Base-by-base conservation (phyloP, 106 monocot genomes). In the Allium sativum region DNA sequence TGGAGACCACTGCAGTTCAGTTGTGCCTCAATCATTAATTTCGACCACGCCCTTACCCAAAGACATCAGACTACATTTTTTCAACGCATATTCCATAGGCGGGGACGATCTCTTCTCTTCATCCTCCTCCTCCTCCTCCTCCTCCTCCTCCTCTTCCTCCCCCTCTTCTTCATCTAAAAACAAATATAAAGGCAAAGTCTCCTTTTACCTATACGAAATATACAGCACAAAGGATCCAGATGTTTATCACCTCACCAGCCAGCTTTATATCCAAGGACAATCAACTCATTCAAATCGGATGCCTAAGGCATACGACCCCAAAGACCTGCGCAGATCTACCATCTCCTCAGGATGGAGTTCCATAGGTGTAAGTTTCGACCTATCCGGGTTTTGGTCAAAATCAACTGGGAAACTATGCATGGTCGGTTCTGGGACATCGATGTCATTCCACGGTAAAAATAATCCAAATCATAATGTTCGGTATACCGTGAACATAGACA, bases 341-440 rank as follows among this genome's bases (percentile, higher is more conserved):
- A 18, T 14, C 9, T 18, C n/a, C 42, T 3, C 1, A 8, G 0
- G 12, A 2, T 16, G 3, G 2, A 5, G 31, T 31, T 31, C 31
- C 31, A 50, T 13, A 7, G 16, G 18, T 18, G 48, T 56, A 1
- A 74, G 66, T 42, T 74, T 82, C 51, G 56, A 56, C 45, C 67
- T 82, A 7, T 67, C 72, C 0, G 89, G 93, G 6, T 89, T 76
- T 68, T 89, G 82, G 82, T 78, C 79, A 1, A 72, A 80, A 40
- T 0, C 62, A 43, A 20, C 66, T 2, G 85, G 89, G 7, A 62
- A 70, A 19, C 76, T 93, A n/a, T 93, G 93, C 69, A 83, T 86
- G 93, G 78, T 80, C 14, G 93, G 89, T 12, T 47, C 58, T 9
- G 78, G 70, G 21, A 19, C 9, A 44, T 3, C 12, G 5, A 0